Evolutionary conservation across 352 stramenopile species (phyloP), one percentile per base, ranked within the genome.

Genomic region (Globisporangium apiculatum): DNA sequence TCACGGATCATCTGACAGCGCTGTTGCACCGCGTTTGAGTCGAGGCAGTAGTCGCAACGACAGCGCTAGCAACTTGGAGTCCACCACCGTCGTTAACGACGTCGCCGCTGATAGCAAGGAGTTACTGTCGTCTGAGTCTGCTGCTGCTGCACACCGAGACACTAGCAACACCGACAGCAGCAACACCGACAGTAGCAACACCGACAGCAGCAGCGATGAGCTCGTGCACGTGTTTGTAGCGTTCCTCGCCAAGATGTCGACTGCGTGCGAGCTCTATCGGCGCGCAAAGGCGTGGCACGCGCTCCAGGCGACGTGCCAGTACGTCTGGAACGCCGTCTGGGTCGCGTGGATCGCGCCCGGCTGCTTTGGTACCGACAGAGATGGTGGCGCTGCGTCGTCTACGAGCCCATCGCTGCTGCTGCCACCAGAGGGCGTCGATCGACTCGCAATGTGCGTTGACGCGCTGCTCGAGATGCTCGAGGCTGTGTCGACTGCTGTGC

Each of bases 401-500:
- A 35, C 57, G 48, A 42, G 10, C 10, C 50, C 15, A n/a, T 45
- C 17, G 10, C 57, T 18, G 8, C 24, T 40, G 41, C 40, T 43
- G 40, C 40, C 40, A 43, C 7, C 11, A 8, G 40, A 43, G 7
- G 7, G 53, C 9, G 41, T 79, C 52, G 24, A 64, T 15, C 31
- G 69, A 1, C 35, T 85, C 2, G 66, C 55, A 6, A 48, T 11
- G 6, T 89, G 77, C 41, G 41, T 71, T 3, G 62, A 87, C 18
- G 59, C 66, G 0, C 51, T 88, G n/a, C 57, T 91, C 12, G 71
- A 76, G 15, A 86, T 88, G 77, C 65, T 89, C 35, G 79, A 89
- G 42, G 52, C 60, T 0, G 64, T 75, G 1, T 51, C 60, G 6
- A 0, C 49, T 4, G 46, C 60, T 17, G 24, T 64, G 9, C 72